A percentile compares a stretch with the other conserved stretches of the same genome.
phyloP scores from a whole-genome alignment of 163 green algal genomes.

The Smithsoniella earleae region DNA sequence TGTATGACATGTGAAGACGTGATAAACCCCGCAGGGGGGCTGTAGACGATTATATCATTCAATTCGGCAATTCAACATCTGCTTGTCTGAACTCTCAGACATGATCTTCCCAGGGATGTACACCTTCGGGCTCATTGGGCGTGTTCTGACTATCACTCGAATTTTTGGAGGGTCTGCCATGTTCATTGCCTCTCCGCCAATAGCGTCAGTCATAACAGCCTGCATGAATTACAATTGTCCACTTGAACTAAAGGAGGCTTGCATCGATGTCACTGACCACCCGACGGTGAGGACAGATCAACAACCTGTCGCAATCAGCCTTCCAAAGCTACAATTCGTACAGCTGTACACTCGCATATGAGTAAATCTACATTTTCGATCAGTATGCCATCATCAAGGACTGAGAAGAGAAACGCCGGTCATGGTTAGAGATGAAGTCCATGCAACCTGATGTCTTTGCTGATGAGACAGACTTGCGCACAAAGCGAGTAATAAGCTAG shows the following conservation, averaged over 20 bases:
- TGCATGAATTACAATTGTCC: neutral
- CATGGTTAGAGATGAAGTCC: too few species aligned
- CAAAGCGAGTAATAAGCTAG: neutral
- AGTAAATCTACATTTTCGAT: too few species aligned
- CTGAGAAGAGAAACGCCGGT: too few species aligned
- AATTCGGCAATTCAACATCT: neutral
- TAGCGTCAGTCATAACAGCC: slow-evolving; percentile 12
- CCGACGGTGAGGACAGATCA: too few species aligned
- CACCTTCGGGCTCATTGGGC: slow-evolving; percentile 86
- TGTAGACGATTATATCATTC: neutral
- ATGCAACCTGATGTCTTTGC: too few species aligned
- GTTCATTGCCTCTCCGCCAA: neutral
- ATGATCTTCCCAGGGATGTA: neutral
- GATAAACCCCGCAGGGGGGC: neutral
- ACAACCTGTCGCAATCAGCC: too few species aligned
- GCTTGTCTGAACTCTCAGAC: neutral
- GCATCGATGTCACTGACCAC: too few species aligned
- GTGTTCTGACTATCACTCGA: slow-evolving; percentile 86
- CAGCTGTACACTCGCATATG: too few species aligned
- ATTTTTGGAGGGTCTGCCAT: slow-evolving; percentile 70
- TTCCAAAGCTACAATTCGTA: too few species aligned
- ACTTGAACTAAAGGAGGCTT: neutral
- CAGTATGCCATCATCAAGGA: too few species aligned
- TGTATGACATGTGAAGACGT: slow-evolving; percentile 34
- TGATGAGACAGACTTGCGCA: neutral